Conservation (phyloP, 164 flowering plant species). For the Chloranthus sessilifolius region DNA sequence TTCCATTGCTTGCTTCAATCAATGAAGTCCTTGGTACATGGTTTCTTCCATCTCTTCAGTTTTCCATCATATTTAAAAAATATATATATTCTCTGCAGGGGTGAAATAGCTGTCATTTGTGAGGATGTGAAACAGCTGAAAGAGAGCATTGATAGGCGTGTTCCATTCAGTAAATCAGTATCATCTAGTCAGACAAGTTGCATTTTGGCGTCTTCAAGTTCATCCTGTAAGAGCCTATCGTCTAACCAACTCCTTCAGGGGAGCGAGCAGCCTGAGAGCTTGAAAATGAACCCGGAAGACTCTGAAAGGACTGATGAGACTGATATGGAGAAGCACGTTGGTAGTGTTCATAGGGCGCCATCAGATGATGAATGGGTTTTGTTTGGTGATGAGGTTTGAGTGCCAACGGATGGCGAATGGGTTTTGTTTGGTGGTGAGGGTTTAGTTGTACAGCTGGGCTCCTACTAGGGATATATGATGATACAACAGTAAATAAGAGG, state of each 20-base stretch:
- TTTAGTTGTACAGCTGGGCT: too few relatives aligned
- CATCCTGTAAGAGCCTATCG: constrained; percentile 34
- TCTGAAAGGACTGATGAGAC: constrained; percentile 5
- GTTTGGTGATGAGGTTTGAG: constrained; percentile 23
- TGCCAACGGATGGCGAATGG: constrained; percentile 47
- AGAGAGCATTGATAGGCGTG: constrained; percentile 51
- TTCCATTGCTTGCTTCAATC: too few relatives aligned
- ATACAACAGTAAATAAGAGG: too few relatives aligned
- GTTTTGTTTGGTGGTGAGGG: constrained; percentile 29
- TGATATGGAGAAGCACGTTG: constrained; percentile 8
- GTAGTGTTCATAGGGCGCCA: constrained; percentile 16
- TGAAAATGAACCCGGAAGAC: constrained; percentile 14
- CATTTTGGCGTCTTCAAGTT: constrained; percentile 52
- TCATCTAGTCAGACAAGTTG: constrained; percentile 60
- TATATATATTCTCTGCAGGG: constrained; percentile 39
- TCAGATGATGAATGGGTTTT: constrained; percentile 53
- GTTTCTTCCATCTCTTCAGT: neutral
- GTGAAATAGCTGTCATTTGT: constrained; percentile 87
- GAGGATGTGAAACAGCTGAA: constrained; percentile 69
- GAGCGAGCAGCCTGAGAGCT: constrained; percentile 13
- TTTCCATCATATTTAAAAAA: neutral
- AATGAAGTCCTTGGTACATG: neutral
- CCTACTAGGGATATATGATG: too few relatives aligned
- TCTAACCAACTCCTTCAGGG: constrained; percentile 21
- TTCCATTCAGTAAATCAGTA: constrained; percentile 53